phyloP scores from a whole-genome alignment of 2,329 filamentous ascomycete genomes.

The Paecilomyces sp. region DNA sequence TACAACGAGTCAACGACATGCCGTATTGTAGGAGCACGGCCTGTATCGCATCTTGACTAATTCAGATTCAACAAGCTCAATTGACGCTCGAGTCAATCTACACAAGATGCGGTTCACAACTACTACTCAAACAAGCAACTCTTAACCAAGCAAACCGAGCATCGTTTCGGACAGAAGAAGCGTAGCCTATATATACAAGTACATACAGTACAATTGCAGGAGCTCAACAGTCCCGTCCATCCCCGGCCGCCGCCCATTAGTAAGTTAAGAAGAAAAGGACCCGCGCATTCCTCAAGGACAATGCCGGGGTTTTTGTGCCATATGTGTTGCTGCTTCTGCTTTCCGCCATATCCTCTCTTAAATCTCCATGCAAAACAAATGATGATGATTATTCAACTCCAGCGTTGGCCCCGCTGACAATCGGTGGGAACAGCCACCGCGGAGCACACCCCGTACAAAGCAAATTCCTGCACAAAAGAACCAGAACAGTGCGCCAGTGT shows the following conservation, averaged over 20 bases:
- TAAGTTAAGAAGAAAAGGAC: not conserved
- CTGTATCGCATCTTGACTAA: no score
- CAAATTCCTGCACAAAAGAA: not conserved
- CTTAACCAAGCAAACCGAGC: not conserved
- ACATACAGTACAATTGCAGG: not conserved
- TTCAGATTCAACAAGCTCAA: no score
- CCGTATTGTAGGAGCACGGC: no score
- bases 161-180: not conserved
- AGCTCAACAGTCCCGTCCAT: not conserved
- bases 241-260: not conserved
- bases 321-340: not conserved
- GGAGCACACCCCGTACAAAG: not conserved
- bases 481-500: not conserved
- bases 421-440: not conserved
- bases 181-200: not conserved
- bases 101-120: not conserved
- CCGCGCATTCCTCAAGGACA: not conserved
- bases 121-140: not conserved
- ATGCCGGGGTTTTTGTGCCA: not conserved
- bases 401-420: not conserved
- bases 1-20: no score
- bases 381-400: not conserved
- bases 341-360: not conserved
- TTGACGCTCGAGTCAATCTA: not conserved
- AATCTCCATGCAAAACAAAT: constrained; percentile 1